Conservation (phyloP, 73 alveolate genomes). For the Paramecium octaurelia region DNA sequence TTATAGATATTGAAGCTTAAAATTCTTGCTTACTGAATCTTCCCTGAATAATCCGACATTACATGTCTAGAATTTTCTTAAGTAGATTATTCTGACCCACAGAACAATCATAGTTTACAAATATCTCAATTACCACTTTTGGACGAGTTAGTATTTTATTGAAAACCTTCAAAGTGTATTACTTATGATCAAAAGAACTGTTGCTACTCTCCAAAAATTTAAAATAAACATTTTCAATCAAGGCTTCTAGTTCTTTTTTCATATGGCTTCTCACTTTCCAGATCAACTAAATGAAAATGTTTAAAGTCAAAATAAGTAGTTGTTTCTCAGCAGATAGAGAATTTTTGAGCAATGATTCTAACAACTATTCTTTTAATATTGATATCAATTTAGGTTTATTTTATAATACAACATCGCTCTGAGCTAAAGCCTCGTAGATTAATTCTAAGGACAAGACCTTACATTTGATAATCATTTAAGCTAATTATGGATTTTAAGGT, state of each 20-base stretch:
- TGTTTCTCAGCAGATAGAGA: conserved; percentile 87
- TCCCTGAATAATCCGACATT: conserved; percentile 87
- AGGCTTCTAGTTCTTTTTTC: conserved; percentile 83
- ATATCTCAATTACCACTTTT: conserved; percentile 83
- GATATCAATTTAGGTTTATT: conserved; percentile 79
- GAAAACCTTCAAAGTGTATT: conserved; percentile 83
- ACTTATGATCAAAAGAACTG: conserved; percentile 82
- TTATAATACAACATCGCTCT: conserved; percentile 81
- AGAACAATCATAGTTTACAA: conserved; percentile 89
- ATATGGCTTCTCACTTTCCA: conserved; percentile 85
- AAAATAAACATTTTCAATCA: conserved; percentile 87
- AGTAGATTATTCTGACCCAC: conserved; percentile 61
- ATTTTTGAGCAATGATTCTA: conserved; percentile 87
- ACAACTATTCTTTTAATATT: conserved; percentile 84
- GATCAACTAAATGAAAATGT: conserved; percentile 85
- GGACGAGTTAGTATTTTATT: conserved; percentile 78
- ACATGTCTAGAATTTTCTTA: conserved; percentile 77
- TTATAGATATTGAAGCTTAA: conserved; percentile 63
- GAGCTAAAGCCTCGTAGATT: conserved; percentile 84
- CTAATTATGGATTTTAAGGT: not conserved
- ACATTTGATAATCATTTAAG: conserved; percentile 63
- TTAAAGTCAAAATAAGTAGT: conserved; percentile 80
- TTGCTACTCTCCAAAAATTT: conserved; percentile 90
- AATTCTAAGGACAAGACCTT: conserved; percentile 90
- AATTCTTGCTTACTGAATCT: conserved; percentile 64